phyloP scores from a whole-genome alignment of 2,329 filamentous ascomycete species.

The Phyllosticta citriasiana region DNA sequence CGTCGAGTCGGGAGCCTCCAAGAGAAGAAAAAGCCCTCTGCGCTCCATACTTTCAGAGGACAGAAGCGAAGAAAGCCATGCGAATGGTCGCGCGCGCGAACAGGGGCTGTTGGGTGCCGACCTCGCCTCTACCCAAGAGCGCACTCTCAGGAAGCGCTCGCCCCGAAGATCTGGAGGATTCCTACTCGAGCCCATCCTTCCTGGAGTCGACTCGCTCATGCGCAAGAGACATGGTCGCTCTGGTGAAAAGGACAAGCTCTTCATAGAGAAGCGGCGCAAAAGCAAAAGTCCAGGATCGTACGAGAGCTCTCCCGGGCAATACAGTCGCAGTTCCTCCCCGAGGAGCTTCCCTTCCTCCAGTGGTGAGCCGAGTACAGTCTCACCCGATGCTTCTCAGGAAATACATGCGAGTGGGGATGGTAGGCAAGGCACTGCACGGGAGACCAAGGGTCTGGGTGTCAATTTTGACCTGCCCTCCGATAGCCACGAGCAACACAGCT shows the following conservation, averaged over 20 bases:
- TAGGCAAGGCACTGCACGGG: conserved; percentile 3
- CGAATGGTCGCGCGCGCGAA: not conserved
- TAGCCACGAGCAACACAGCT: not conserved
- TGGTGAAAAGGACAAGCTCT: conserved; percentile 18
- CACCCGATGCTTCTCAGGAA: not conserved
- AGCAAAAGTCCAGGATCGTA: conserved; percentile 8
- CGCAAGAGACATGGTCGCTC: conserved; percentile 18
- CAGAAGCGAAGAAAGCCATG: conserved; percentile 10
- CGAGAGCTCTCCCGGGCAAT: conserved; percentile 19
- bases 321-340: conserved; percentile 11
- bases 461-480: not conserved
- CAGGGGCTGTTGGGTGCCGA: conserved; percentile 16
- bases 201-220: conserved; percentile 16
- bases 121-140: conserved; percentile 22
- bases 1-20: conserved; percentile 17
- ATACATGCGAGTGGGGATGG: not conserved
- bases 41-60: conserved; percentile 6
- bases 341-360: conserved; percentile 11
- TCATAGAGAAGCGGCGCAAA: conserved; percentile 25
- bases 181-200: conserved; percentile 34
- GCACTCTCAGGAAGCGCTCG: conserved; percentile 21
- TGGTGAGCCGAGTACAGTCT: not conserved
- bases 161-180: conserved; percentile 31
- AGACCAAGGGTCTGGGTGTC: not conserved
- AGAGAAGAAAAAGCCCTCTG: not conserved